phyloP scores from a whole-genome alignment of 2,329 filamentous ascomycete species.

The Colletotrichum limetticola region DNA sequence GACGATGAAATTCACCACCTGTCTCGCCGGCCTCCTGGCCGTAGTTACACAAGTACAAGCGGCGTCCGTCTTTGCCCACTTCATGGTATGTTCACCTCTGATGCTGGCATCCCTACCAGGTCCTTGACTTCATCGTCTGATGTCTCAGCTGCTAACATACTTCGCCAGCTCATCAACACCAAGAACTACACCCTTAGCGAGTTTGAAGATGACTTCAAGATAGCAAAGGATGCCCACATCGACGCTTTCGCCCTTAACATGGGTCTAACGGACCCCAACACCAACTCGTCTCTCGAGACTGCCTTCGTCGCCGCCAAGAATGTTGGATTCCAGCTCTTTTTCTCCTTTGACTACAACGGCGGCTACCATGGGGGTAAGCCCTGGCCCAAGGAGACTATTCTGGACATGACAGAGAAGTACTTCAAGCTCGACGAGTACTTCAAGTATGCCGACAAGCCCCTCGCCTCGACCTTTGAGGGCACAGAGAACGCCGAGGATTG shows the following conservation, averaged over 20 bases:
- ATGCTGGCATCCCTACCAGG: neutral
- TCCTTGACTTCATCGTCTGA: neutral
- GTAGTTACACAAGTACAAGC: slow-evolving; percentile 18
- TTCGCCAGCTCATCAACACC: slow-evolving; percentile 25
- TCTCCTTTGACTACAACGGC: slow-evolving; percentile 46
- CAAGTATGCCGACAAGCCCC: slow-evolving; percentile 43
- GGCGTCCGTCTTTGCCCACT: slow-evolving; percentile 31
- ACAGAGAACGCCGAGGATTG: slow-evolving; percentile 53
- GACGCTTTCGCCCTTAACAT: slow-evolving; percentile 42
- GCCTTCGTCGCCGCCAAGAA: slow-evolving; percentile 35
- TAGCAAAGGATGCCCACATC: slow-evolving; percentile 52
- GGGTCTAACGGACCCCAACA: slow-evolving; percentile 23
- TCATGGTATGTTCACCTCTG: slow-evolving; percentile 22
- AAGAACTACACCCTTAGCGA: slow-evolving; percentile 47
- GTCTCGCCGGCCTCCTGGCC: slow-evolving; percentile 22
- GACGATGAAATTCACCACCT: slow-evolving; percentile 23
- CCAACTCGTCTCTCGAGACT: slow-evolving; percentile 14
- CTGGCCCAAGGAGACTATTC: slow-evolving; percentile 32
- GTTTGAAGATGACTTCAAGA: slow-evolving; percentile 59
- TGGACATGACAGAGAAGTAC: slow-evolving; percentile 27
- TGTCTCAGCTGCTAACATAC: neutral
- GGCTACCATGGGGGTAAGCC: slow-evolving; percentile 34
- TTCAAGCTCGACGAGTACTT: slow-evolving; percentile 30
- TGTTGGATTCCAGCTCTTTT: slow-evolving; percentile 44
- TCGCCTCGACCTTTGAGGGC: slow-evolving; percentile 58